phyloP scores from a whole-genome alignment of 176 grass and related monocot genomes.

The Poa pratensis region DNA sequence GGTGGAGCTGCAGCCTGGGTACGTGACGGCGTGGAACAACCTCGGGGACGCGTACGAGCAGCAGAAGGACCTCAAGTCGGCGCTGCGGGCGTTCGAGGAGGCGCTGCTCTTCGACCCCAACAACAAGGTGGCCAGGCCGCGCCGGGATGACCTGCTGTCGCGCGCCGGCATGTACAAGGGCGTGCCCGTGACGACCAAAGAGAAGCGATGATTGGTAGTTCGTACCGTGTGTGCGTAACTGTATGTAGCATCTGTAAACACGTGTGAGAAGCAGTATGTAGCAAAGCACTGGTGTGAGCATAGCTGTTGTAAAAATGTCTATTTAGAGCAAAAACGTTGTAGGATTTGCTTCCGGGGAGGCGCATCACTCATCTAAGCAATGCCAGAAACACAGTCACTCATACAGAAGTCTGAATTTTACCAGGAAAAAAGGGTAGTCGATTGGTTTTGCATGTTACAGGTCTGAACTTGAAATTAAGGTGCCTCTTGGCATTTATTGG shows the following conservation, averaged over 20 bases:
- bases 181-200: slow-evolving; percentile 64
- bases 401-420: too few relatives aligned
- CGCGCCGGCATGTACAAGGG: slow-evolving; percentile 83
- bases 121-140: slow-evolving; percentile 80
- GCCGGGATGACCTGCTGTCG: slow-evolving; percentile 68
- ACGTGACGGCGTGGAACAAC: slow-evolving; percentile 97
- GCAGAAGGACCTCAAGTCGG: slow-evolving; percentile 71
- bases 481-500: too few relatives aligned
- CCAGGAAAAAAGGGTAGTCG: too few relatives aligned
- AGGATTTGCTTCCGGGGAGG: too few relatives aligned
- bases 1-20: slow-evolving; percentile 85
- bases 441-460: too few relatives aligned
- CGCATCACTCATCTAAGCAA: too few relatives aligned
- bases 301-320: background rate
- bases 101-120: slow-evolving; percentile 92
- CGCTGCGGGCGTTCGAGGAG: slow-evolving; percentile 90
- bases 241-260: too few relatives aligned
- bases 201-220: slow-evolving; percentile 44
- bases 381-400: too few relatives aligned
- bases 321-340: slow-evolving; percentile 30
- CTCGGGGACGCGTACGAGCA: slow-evolving; percentile 85
- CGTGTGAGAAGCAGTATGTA: too few relatives aligned
- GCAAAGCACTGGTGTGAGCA: too few relatives aligned
- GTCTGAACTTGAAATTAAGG: too few relatives aligned
- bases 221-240: slow-evolving; percentile 14